Conservation (phyloP, 2,329 filamentous ascomycete genomes). For the Nannizziopsis barbatae region DNA sequence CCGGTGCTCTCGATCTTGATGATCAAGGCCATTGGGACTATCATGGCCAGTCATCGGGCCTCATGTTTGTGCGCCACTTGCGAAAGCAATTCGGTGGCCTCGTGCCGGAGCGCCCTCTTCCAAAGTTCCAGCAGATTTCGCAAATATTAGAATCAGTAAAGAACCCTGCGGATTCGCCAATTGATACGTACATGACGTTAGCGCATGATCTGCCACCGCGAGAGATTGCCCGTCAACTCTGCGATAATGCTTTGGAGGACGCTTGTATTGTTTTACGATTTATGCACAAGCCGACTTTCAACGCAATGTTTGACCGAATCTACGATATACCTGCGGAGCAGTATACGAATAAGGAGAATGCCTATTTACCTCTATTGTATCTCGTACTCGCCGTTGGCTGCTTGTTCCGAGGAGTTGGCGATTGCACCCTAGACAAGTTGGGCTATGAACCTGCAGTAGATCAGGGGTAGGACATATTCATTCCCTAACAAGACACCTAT, state of each 20-base stretch:
- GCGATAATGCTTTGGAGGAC: slow-evolving; percentile 51
- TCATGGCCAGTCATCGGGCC: slow-evolving; percentile 81
- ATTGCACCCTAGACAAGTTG: slow-evolving; percentile 38
- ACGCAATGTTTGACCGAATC: slow-evolving; percentile 61
- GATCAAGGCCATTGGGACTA: slow-evolving; percentile 92
- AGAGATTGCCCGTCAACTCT: slow-evolving; percentile 46
- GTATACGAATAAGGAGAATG: slow-evolving; percentile 53
- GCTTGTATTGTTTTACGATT: slow-evolving; percentile 56
- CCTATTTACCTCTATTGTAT: slow-evolving; percentile 60
- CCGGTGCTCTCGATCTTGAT: slow-evolving; percentile 81
- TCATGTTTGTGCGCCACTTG: slow-evolving; percentile 78
- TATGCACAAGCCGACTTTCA: slow-evolving; percentile 73
- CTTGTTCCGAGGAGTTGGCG: slow-evolving; percentile 53
- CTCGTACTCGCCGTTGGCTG: slow-evolving; percentile 60
- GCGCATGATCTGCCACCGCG: slow-evolving; percentile 58
- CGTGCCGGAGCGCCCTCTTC: slow-evolving; percentile 45
- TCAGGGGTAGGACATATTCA: slow-evolving; percentile 40
- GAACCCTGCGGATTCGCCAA: slow-evolving; percentile 53
- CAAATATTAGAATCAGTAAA: slow-evolving; percentile 60
- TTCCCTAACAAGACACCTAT: neutral
- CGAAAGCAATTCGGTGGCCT: slow-evolving; percentile 75
- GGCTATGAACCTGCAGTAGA: slow-evolving; percentile 42
- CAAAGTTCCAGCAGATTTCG: slow-evolving; percentile 40
- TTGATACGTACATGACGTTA: slow-evolving; percentile 42
- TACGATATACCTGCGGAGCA: slow-evolving; percentile 58